Percentiles rank a stretch among this genome's conserved stretches.
Conservation (phyloP, 2,329 filamentous ascomycete genomes). For the Epichloe hybrida region DNA sequence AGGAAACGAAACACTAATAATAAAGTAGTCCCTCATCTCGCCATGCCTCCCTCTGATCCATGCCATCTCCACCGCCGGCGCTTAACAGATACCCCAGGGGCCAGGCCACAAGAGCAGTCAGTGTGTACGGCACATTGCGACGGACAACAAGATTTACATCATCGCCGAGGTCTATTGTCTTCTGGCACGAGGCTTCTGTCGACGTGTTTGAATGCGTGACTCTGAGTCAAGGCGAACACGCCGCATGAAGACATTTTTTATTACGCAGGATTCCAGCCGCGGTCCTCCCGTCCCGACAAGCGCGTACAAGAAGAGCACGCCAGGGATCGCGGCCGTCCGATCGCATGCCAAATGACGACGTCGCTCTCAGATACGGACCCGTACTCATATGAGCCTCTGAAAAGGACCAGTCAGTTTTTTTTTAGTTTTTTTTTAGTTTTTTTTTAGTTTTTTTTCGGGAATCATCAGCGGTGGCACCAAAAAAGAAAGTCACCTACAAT, state of each 20-base stretch:
- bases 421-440: too few species aligned
- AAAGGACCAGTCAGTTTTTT: too few species aligned
- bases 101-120: too few species aligned
- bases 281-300: not conserved
- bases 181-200: not conserved
- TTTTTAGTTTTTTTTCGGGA: too few species aligned
- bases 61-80: not conserved
- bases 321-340: not conserved
- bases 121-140: not conserved
- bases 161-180: not conserved
- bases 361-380: not conserved
- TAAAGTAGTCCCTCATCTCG: not conserved
- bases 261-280: conserved; percentile 2
- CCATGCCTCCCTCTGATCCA: conserved; percentile 1
- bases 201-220: not conserved
- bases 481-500: too few species aligned
- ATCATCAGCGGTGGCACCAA: too few species aligned
- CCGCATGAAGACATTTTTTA: not conserved
- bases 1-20: conserved; percentile 4
- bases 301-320: not conserved
- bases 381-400: too few species aligned
- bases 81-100: not conserved
- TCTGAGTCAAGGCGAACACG: not conserved
- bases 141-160: not conserved
- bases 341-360: conserved; percentile 1